phyloP scores from a whole-genome alignment of 2,329 filamentous ascomycete genomes.

The Diaporthe citrichinensis region DNA sequence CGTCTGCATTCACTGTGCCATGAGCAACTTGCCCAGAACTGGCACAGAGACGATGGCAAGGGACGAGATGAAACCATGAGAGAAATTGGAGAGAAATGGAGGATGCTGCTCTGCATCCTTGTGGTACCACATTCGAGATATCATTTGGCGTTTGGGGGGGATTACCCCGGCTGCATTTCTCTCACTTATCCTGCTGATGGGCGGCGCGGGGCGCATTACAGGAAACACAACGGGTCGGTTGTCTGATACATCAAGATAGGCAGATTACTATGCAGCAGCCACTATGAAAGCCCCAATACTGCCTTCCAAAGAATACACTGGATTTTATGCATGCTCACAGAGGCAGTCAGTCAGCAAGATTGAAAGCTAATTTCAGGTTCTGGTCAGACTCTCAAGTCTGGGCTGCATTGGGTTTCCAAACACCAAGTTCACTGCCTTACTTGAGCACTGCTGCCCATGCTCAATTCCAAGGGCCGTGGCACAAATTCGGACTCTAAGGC shows the following conservation, averaged over 20 bases:
- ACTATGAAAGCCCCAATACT: not conserved
- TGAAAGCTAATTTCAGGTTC: not conserved
- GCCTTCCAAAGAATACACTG: not conserved
- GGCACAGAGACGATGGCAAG: not conserved
- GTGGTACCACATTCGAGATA: not conserved
- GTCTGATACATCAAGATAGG: conserved; percentile 18
- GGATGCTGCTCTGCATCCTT: not conserved
- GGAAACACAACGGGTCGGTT: not conserved
- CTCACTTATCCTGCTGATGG: conserved; percentile 1
- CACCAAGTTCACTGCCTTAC: not conserved
- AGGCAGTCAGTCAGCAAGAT: not conserved
- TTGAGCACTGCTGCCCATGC: not conserved
- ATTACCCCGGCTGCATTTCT: conserved; percentile 24
- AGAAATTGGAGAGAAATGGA: not conserved
- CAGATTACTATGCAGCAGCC: conserved; percentile 27
- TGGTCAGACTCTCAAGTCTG: not conserved
- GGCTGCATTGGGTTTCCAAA: not conserved
- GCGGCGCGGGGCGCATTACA: not conserved
- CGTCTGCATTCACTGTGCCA: not conserved
- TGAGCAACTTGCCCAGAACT: not conserved
- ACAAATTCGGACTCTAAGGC: not conserved
- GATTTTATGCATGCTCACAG: conserved; percentile 5
- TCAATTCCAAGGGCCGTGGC: too few species aligned
- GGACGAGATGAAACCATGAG: not conserved
- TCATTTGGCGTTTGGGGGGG: conserved; percentile 25